Conservation (phyloP, 441 rosid genomes). For the Jatropha multifida region DNA sequence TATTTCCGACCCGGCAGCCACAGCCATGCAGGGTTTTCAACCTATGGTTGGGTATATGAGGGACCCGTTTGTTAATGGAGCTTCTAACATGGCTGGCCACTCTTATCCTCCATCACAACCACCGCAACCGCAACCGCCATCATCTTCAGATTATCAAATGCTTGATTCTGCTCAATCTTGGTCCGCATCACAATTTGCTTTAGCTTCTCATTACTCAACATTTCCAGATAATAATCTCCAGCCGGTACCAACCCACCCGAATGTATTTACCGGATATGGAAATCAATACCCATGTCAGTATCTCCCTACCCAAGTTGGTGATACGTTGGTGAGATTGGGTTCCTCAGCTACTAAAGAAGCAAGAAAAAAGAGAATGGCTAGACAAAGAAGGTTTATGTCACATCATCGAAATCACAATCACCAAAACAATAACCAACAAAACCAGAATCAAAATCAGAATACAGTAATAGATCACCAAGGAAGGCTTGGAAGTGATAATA, state of each 20-base stretch:
- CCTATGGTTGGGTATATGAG: constrained; percentile 39
- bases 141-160: constrained; percentile 43
- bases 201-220: constrained; percentile 42
- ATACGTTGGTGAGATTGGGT: constrained; percentile 49
- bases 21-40: constrained; percentile 27
- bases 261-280: constrained; percentile 47
- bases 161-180: constrained; percentile 59
- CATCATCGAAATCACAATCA: constrained; percentile 53
- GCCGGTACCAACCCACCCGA: constrained; percentile 25
- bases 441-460: constrained; percentile 26
- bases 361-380: constrained; percentile 93
- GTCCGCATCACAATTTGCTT: constrained; percentile 50
- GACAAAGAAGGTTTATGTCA: constrained; percentile 71
- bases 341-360: constrained; percentile 89
- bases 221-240: constrained; percentile 39
- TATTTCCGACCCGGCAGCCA: constrained; percentile 30
- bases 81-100: constrained; percentile 30
- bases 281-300: constrained; percentile 54
- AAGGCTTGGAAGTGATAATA: constrained; percentile 44
- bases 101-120: constrained; percentile 31
- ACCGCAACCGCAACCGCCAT: constrained; percentile 23
- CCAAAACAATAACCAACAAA: constrained; percentile 30
- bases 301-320: constrained; percentile 43
- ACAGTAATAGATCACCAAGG: constrained; percentile 40
- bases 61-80: constrained; percentile 36